Percentiles rank a stretch among this genome's conserved stretches.
Conservation (phyloP, 2,329 filamentous ascomycete species). For the Ascochyta lentis region DNA sequence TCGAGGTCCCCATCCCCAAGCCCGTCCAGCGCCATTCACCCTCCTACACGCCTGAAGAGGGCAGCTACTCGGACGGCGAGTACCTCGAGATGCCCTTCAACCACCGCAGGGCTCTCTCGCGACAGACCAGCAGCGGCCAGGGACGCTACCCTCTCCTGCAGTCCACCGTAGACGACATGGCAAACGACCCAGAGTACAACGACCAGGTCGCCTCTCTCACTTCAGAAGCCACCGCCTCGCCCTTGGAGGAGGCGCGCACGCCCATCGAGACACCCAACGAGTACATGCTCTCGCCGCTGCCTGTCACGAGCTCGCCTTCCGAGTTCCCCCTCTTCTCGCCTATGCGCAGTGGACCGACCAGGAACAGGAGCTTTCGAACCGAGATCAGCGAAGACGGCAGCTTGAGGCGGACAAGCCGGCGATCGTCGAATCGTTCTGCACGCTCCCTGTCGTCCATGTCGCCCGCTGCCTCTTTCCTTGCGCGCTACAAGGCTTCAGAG, state of each 20-base stretch:
- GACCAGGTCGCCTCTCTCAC: constrained; percentile 52
- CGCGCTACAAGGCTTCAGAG: constrained; percentile 55
- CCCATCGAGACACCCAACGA: constrained; percentile 45
- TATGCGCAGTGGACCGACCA: constrained; percentile 35
- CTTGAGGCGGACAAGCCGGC: constrained; percentile 45
- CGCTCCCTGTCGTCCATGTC: constrained; percentile 59
- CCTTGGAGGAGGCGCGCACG: constrained; percentile 48
- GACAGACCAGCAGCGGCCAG: constrained; percentile 32
- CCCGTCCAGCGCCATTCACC: constrained; percentile 24
- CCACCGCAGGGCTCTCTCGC: constrained; percentile 26
- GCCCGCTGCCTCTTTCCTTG: constrained; percentile 64
- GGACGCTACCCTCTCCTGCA: constrained; percentile 46
- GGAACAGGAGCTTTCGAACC: constrained; percentile 43
- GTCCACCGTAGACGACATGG: constrained; percentile 43
- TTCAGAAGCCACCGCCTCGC: constrained; percentile 52
- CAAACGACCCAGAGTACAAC: constrained; percentile 32
- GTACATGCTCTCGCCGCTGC: constrained; percentile 45
- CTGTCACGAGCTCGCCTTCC: constrained; percentile 41
- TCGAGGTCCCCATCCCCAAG: constrained; percentile 49
- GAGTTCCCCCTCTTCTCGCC: constrained; percentile 43
- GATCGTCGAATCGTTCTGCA: constrained; percentile 57
- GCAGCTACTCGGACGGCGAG: constrained; percentile 43
- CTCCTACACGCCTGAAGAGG: constrained; percentile 32
- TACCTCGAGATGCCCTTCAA: constrained; percentile 42
- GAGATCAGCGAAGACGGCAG: constrained; percentile 45